Conservation (phyloP, 78 protist genomes). For the Dictyostelium purpureum region DNA sequence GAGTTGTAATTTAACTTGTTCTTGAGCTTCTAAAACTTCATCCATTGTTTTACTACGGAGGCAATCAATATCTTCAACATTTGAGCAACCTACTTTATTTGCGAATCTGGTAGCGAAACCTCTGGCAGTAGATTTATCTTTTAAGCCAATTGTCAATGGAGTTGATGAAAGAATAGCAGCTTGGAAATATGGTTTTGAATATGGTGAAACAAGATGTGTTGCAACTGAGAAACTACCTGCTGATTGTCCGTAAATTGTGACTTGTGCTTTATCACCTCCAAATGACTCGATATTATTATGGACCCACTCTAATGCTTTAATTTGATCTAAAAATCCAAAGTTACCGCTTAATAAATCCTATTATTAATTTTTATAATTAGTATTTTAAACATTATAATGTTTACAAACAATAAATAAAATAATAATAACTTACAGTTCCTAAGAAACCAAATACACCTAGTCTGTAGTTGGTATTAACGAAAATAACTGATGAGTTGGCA, state of each 20-base stretch:
- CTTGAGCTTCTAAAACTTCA: not conserved
- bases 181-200: slow-evolving; percentile 63
- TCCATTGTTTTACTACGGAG: not conserved
- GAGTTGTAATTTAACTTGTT: not conserved
- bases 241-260: slow-evolving; percentile 31
- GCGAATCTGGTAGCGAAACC: slow-evolving; percentile 5
- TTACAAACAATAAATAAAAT: too few species aligned
- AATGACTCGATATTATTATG: slow-evolving; percentile 76
- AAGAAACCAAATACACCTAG: slow-evolving; percentile 54
- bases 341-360: slow-evolving; percentile 70
- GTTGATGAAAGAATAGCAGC: slow-evolving; percentile 41
- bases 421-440: not conserved
- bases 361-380: too few species aligned
- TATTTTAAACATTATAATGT: slow-evolving; percentile 11
- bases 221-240: slow-evolving; percentile 64
- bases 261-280: slow-evolving; percentile 85
- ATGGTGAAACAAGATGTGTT: slow-evolving; percentile 59
- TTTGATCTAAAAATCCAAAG: slow-evolving; percentile 87
- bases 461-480: slow-evolving; percentile 59
- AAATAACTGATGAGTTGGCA: slow-evolving; percentile 43
- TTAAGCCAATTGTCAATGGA: slow-evolving; percentile 21
- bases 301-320: slow-evolving; percentile 84
- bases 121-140: not conserved
- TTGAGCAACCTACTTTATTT: slow-evolving; percentile 41
- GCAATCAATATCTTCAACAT: not conserved